Base-by-base conservation (phyloP, 2,329 filamentous ascomycete genomes). In the Penicillium sp. region DNA sequence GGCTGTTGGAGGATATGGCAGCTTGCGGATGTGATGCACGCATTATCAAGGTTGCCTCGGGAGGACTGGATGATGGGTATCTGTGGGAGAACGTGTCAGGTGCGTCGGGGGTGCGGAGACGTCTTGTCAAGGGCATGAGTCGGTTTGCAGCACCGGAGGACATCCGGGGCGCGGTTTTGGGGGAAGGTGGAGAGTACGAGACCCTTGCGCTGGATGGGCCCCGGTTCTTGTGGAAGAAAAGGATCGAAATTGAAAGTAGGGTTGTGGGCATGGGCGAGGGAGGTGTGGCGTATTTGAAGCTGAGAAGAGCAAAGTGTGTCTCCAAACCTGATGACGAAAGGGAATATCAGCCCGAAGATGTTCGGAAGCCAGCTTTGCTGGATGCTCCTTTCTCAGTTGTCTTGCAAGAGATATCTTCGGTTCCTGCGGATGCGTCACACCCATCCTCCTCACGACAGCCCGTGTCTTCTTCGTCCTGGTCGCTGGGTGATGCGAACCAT, bases 151-250 rank as follows among this genome's bases (percentile, higher is more conserved):
- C 51, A 5, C 60, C 61, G 35, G 86, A 39, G 71, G 77, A 52
- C 73, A 72, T 61, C 73, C 79, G 51, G 72, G 89, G 87, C 0
- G 86, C 87, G 7, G 81, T 90, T 8, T 71, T 97, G 13, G 93
- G 93, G 1, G 93, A 97, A 66, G 93, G 93, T 5, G 93, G 93
- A 3, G 93, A 97, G 73, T 97, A 94, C 68, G 93, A 97, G 77
- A 97, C 90, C 28, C 73, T 97, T 45, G 89, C 93, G 39, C 63
- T 97, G 33, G 82, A 90, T 68, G 93, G 91, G 9, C 91, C 91
- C 7, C 60, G 63, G 0, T 72, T 73, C 43, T 66, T 96, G 50
- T 96, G 93, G 77, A 85, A 80, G 69, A 79, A 77, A 55, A 79
- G 76, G 44, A 85, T 97, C 52, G 72, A 75, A 37, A 73, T 96